A percentile compares a stretch with the other conserved stretches of the same genome.
Evolutionary conservation across 1,284 basidiomycete species (phyloP).

Genomic region (Psilocybe mexicana): DNA sequence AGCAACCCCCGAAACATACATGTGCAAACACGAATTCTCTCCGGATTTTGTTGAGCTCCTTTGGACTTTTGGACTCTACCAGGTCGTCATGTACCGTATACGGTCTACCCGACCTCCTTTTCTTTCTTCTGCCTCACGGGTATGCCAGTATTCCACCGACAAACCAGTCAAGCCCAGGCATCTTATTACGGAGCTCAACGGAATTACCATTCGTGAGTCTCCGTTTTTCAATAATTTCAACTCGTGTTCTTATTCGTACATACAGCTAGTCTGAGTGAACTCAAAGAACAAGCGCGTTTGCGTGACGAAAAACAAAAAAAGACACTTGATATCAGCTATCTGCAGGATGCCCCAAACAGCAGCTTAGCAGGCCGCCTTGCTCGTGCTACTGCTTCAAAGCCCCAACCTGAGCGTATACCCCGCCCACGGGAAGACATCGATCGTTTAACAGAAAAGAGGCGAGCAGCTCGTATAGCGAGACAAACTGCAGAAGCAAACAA

Average conservation of each 20-base stretch:
- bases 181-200: conserved; percentile 14
- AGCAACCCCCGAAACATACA: conserved; percentile 19
- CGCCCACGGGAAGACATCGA: conserved; percentile 2
- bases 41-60: conserved; percentile 6
- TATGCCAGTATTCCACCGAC: conserved; percentile 15
- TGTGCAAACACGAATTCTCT: conserved; percentile 17
- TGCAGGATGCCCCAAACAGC: conserved; percentile 19
- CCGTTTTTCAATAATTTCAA: neutral
- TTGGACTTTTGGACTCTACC: neutral
- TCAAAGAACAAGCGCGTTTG: conserved; percentile 8
- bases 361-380: conserved; percentile 20
- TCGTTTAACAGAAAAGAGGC: conserved; percentile 2
- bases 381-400: neutral
- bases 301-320: conserved; percentile 2
- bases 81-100: conserved; percentile 16
- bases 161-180: conserved; percentile 8
- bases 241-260: neutral
- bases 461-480: conserved; percentile 8
- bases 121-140: conserved; percentile 6
- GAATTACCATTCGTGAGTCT: conserved; percentile 23
- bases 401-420: neutral
- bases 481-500: conserved; percentile 6
- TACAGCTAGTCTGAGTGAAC: conserved; percentile 16
- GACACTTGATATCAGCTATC: conserved; percentile 21
- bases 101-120: conserved; percentile 11